phyloP scores from a whole-genome alignment of 805 yeast genomes.

The Wickerhamomyces chaumierensis region DNA sequence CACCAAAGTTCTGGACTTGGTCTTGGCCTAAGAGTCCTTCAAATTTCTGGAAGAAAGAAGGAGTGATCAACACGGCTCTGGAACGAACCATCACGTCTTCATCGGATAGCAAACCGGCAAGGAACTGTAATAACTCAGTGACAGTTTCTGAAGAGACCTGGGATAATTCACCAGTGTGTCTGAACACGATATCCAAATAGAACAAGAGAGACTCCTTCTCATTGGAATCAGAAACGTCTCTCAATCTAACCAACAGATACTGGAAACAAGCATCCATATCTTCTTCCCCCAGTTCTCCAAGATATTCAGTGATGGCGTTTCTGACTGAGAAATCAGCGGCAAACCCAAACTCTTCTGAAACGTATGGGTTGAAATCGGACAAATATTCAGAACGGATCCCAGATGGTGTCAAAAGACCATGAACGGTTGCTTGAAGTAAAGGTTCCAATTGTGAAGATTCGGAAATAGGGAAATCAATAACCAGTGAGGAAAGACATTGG shows the following conservation, averaged over 20 bases:
- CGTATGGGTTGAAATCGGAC: conserved; percentile 56
- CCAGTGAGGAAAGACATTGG: conserved; percentile 18
- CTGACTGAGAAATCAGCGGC: conserved; percentile 44
- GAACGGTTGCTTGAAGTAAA: conserved; percentile 7
- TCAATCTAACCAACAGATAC: conserved; percentile 4
- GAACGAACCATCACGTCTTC: conserved; percentile 30
- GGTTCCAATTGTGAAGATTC: background rate
- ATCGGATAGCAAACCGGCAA: conserved; percentile 7
- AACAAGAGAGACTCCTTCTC: conserved; percentile 36
- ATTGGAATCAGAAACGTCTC: conserved; percentile 23
- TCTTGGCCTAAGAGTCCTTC: conserved; percentile 20
- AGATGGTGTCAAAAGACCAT: conserved; percentile 9
- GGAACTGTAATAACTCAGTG: conserved; percentile 4
- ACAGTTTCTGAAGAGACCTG: conserved; percentile 15
- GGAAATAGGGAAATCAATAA: background rate
- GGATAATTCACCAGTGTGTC: conserved; percentile 26
- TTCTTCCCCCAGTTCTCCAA: conserved; percentile 34
- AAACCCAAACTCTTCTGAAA: conserved; percentile 66
- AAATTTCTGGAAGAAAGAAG: conserved; percentile 46
- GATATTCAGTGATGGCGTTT: conserved; percentile 45
- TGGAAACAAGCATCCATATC: conserved; percentile 23
- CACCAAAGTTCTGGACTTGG: conserved; percentile 20
- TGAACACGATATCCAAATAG: conserved; percentile 39
- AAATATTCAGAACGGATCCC: conserved; percentile 36
- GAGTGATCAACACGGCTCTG: conserved; percentile 40